Base-by-base conservation (phyloP, 768 basidiomycete species). In the Phylloporus sp. region DNA sequence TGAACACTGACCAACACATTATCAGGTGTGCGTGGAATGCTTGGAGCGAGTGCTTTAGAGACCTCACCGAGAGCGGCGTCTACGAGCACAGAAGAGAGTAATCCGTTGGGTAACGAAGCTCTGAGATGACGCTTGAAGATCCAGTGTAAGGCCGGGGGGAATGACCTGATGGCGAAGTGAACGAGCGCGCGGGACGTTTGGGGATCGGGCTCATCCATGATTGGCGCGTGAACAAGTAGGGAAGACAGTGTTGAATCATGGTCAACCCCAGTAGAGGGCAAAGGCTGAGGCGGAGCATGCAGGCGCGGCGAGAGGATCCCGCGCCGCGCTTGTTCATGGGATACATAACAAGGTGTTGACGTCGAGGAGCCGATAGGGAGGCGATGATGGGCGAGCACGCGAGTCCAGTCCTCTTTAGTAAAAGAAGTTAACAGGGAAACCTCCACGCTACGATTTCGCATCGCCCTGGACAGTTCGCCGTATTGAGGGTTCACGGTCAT, bases 391-490 rank as follows among this genome's bases (percentile, higher is more conserved):
- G 80, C 74, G 14, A 67, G 64, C 14, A 83, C 47, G 21, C 77
- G 71, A 24, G 42, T 44, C 9, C 26, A n/a, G 53, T 86, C 84
- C 48, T 82, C 78, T 10, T 68, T 54, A 13, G 62, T 58, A 38
- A 67, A 63, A 17, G 48, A 42, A 6, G 60, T 41, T 9, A 74
- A 44, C 44, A 92, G 57, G 23, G 77, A 75, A 38, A 97, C 76
- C 66, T 99, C 96, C 28, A 96, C 72, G 15, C 95, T 95, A 46
- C 96, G 82, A 68, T 99, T 99, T 21, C 96, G 86, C 96, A 99
- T 99, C 3, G 96, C 96, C 29, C 96, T 78, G 2, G 96, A 98
- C 10, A 98, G 71, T 67, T 99, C 96, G 36, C 96, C 96, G 51
- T 85, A 77, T 51, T 84, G 83, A 23, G 91, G 88, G 61, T 99